Conservation (phyloP, 768 basidiomycete species). For the Daedaleopsis nitida region DNA sequence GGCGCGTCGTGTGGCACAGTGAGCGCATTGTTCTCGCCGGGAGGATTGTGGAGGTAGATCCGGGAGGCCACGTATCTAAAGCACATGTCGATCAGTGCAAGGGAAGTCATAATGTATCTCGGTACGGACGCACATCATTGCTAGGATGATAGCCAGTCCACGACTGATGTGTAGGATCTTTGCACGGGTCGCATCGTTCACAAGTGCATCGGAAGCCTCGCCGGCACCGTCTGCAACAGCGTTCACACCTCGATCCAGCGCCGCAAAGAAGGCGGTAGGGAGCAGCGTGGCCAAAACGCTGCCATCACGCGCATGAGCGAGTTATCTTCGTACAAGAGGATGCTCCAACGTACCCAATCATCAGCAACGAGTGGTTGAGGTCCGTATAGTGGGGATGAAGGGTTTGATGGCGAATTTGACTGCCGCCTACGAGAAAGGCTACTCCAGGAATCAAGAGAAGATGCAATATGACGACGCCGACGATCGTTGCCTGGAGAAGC, state of each 20-base stretch:
- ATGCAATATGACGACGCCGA: conserved; percentile 75
- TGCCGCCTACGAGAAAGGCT: conserved; percentile 72
- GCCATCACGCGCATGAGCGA: background rate
- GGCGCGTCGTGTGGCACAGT: conserved; percentile 44
- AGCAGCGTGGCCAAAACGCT: conserved; percentile 66
- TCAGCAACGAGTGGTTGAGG: conserved; percentile 69
- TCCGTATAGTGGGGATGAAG: conserved; percentile 66
- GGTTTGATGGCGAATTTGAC: conserved; percentile 65
- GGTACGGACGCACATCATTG: conserved; percentile 49
- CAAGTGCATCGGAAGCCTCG: conserved; percentile 26
- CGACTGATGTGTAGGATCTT: conserved; percentile 65
- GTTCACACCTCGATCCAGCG: conserved; percentile 43
- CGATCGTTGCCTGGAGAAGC: conserved; percentile 68
- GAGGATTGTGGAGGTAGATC: conserved; percentile 71
- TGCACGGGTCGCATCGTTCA: conserved; percentile 47
- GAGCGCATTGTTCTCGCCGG: conserved; percentile 55
- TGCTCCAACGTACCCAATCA: conserved; percentile 54
- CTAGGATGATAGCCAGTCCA: conserved; percentile 63
- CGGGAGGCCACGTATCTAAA: conserved; percentile 66
- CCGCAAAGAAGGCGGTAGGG: conserved; percentile 70
- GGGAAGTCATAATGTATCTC: background rate
- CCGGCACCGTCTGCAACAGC: conserved; percentile 19
- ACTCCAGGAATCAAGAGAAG: conserved; percentile 70
- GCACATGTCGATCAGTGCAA: too few species aligned
- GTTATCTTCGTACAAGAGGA: background rate